phyloP scores from a whole-genome alignment of 2,329 filamentous ascomycete genomes.

The Sarocladiaceae sp. region DNA sequence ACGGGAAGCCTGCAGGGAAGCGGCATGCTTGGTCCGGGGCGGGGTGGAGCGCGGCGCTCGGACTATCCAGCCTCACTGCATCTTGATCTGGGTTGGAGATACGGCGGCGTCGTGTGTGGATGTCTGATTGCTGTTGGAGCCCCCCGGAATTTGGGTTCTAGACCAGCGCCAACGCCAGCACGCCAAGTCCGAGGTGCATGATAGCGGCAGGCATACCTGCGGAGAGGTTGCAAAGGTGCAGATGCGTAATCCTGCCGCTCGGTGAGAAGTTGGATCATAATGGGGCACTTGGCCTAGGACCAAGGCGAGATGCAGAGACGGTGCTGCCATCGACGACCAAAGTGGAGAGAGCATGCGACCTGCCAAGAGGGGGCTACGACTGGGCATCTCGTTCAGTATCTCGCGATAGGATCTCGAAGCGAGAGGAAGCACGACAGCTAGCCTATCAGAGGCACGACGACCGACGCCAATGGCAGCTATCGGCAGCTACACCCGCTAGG shows the following conservation, averaged over 20 bases:
- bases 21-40: not conserved
- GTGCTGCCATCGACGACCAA: no score
- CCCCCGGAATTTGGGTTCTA: constrained; percentile 3
- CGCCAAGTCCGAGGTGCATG: not conserved
- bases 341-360: no score
- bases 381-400: no score
- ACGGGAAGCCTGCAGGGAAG: not conserved
- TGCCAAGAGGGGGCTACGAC: not conserved
- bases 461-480: no score
- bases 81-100: constrained; percentile 1
- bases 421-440: no score
- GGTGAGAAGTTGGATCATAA: not conserved
- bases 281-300: not conserved
- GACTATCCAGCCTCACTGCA: not conserved
- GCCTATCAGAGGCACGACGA: not conserved
- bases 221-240: not conserved
- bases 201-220: not conserved
- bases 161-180: constrained; percentile 4
- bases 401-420: no score
- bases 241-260: not conserved
- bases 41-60: constrained; percentile 4
- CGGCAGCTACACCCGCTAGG: not conserved
- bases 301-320: not conserved
- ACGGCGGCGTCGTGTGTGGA: no score
- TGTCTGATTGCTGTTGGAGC: not conserved